These are phyloP conservation scores for Hypericum perforatum DNA, from an alignment of 345 rosid genomes.

Conservation along the genomic window DNA sequence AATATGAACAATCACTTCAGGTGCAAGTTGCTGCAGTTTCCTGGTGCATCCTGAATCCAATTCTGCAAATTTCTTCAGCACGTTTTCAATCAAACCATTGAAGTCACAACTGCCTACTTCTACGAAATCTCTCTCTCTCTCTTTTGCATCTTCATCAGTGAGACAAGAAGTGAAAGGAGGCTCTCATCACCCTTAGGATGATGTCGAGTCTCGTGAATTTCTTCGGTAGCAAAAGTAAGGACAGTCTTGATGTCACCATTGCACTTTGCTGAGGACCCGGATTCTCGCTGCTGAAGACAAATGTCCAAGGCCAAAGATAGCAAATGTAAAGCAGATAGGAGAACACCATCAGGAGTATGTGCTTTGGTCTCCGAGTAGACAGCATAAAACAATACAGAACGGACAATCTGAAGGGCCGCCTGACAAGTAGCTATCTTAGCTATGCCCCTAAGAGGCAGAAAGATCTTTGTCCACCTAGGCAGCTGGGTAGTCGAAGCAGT, in stretches of 20 bases:
- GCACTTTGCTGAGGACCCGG: conserved; percentile 17
- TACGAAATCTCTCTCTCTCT: conserved; percentile 30
- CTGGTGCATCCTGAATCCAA: conserved; percentile 53
- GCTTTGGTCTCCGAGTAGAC: conserved; percentile 54
- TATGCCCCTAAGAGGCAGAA: conserved; percentile 60
- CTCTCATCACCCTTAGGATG: conserved; percentile 50
- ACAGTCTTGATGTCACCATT: conserved; percentile 34
- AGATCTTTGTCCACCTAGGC: conserved; percentile 73
- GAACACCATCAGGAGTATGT: conserved; percentile 70
- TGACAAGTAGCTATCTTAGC: conserved; percentile 72
- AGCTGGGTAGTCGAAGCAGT: conserved; percentile 74
- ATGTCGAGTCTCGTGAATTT: conserved; percentile 36
- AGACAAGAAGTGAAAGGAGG: conserved; percentile 83
- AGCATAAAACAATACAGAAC: conserved; percentile 64
- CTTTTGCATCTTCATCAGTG: conserved; percentile 54
- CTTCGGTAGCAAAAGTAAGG: conserved; percentile 54
- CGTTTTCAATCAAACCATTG: conserved; percentile 60
- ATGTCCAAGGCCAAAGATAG: conserved; percentile 70
- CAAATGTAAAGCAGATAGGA: conserved; percentile 66
- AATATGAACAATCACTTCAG: conserved; percentile 54
- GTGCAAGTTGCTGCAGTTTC: conserved; percentile 64
- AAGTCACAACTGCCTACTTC: conserved; percentile 62
- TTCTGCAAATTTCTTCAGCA: conserved; percentile 71
- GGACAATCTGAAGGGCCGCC: conserved; percentile 52
- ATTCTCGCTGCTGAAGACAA: conserved; percentile 45